These are phyloP conservation scores for Trichosporon sp. DNA, from an alignment of 1,284 basidiomycete species.

Conservation along the genomic window DNA sequence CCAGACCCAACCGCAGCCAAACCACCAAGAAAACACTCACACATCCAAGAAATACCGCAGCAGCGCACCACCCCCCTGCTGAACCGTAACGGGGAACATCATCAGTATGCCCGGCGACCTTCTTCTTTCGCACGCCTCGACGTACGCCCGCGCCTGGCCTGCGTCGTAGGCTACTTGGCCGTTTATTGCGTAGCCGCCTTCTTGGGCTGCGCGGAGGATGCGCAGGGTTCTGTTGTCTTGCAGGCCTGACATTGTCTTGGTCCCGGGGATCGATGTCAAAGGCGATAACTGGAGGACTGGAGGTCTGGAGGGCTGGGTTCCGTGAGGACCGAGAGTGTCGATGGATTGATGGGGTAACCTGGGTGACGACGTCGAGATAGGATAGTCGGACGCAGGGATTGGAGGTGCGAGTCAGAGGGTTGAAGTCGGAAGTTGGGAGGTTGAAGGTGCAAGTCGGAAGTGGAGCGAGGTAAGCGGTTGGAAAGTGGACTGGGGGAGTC, in stretches of 20 bases:
- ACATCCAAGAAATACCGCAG: constrained; percentile 35
- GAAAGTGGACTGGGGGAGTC: too few species aligned
- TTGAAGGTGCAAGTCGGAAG: too few species aligned
- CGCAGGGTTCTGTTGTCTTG: constrained; percentile 42
- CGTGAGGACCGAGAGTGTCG: too few species aligned
- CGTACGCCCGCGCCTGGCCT: constrained; percentile 38
- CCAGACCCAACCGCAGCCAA: too few species aligned
- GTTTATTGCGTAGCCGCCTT: constrained; percentile 40
- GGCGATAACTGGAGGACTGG: neutral
- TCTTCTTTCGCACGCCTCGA: constrained; percentile 41
- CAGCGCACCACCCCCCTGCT: constrained; percentile 30
- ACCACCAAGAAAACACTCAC: constrained; percentile 21
- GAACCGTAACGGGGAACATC: constrained; percentile 45
- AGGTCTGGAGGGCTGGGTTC: neutral
- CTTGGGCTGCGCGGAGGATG: constrained; percentile 44
- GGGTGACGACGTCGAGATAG: too few species aligned
- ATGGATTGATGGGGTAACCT: too few species aligned
- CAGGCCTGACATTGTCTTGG: constrained; percentile 25
- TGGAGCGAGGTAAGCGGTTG: too few species aligned
- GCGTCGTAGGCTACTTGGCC: constrained; percentile 42
- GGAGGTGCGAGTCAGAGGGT: too few species aligned
- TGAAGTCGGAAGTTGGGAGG: too few species aligned
- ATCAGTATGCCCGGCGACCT: constrained; percentile 44
- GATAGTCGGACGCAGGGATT: too few species aligned
- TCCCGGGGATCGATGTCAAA: neutral